Base-by-base conservation (phyloP, 495 filamentous ascomycete genomes). In the Penicillium coffeae region DNA sequence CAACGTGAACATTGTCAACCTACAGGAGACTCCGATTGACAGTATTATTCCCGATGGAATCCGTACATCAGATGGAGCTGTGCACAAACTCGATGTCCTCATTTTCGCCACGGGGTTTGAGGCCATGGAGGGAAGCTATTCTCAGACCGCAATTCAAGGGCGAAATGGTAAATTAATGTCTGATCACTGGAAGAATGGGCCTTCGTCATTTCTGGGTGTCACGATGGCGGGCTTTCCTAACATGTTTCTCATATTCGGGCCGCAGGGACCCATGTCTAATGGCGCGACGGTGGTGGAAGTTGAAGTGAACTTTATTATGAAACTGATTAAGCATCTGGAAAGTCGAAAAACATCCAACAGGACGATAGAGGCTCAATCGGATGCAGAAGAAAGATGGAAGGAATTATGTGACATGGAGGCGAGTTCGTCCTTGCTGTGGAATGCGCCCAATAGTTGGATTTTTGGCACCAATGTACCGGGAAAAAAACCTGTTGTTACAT, bases 21-120 rank as follows among this genome's bases (percentile, higher is more conserved):
- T 25, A 12, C 13, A 42, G 9, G 16, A 27, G 7, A 42, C 5
- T 7, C 71, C 74, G 0, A 73, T 84, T 22, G 51, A 50, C 1
- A 68, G 64, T 30, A 63, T 82, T 22, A 70, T 58, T 5, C 60
- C 68, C 25, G 66, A 38, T 2, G 78, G 78, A 0, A 72, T 83
- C 44, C 54, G 62, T 22, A 60, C 56, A 55, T 44, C 68, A 46
- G 71, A 43, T 14, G 41, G 71, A 3, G 60, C 18, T 15, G 48
- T 64, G 8, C 56, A 68, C n/a, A 72, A 80, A 18, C 64, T 80
- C 13, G 78, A 74, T 37, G 50, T 74, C 2, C 64, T 82, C 47
- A 58, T 67, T 8, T 57, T 77, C 16, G 79, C 77, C 0, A 82
- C 78, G 0, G 79, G 79, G 3, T 82, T 81, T 55, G 72, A 79